phyloP scores from a whole-genome alignment of 2,329 filamentous ascomycete species.

The Metarhizium guizhouense region DNA sequence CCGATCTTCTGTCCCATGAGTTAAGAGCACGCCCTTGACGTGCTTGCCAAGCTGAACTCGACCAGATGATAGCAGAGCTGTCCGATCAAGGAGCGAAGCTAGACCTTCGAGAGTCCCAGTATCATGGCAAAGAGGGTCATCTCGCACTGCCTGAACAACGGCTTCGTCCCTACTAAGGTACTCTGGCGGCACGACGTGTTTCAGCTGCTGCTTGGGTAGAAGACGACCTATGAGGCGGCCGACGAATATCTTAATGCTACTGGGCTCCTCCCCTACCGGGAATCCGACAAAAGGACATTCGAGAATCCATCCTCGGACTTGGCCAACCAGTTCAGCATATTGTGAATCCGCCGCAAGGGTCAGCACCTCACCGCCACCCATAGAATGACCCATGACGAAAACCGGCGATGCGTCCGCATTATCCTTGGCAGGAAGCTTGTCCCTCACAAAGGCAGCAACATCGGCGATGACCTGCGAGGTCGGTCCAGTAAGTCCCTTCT shows the following conservation, averaged over 20 bases:
- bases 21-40: constrained; percentile 60
- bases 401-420: constrained; percentile 40
- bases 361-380: constrained; percentile 76
- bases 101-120: constrained; percentile 80
- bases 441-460: constrained; percentile 64
- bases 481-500: constrained; percentile 65
- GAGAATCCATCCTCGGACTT: constrained; percentile 64
- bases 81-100: constrained; percentile 68
- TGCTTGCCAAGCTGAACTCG: constrained; percentile 39
- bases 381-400: constrained; percentile 84
- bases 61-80: constrained; percentile 48
- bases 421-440: constrained; percentile 39
- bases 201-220: constrained; percentile 58
- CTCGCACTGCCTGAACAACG: constrained; percentile 49
- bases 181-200: constrained; percentile 53
- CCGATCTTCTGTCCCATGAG: constrained; percentile 68
- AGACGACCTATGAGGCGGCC: constrained; percentile 61
- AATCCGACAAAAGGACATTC: constrained; percentile 76
- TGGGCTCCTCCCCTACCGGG: constrained; percentile 55
- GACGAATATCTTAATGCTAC: constrained; percentile 49
- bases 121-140: constrained; percentile 68
- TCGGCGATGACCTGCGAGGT: constrained; percentile 67
- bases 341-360: constrained; percentile 43
- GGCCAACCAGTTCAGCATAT: constrained; percentile 44
- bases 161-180: constrained; percentile 59